phyloP scores from a whole-genome alignment of 2,329 filamentous ascomycete genomes.

The Fusarium irregulare region DNA sequence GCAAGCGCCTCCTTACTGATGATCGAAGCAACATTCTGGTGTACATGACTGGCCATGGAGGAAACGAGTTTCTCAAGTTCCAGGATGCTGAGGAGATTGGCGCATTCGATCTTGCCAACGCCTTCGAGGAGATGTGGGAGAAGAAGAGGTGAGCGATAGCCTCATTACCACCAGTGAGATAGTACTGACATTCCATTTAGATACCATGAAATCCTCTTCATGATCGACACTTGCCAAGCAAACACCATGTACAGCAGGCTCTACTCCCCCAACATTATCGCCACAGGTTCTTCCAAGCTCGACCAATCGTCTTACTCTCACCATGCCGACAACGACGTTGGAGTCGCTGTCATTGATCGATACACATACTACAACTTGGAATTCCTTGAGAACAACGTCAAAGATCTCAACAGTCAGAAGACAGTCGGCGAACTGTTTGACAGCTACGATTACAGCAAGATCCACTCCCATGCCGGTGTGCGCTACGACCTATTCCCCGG shows the following conservation, averaged over 20 bases:
- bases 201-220: constrained; percentile 98
- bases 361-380: constrained; percentile 99
- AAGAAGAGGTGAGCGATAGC: constrained; percentile 79
- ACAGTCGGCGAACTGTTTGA: constrained; percentile 95
- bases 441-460: constrained; percentile 93
- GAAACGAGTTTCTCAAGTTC: constrained; percentile 98
- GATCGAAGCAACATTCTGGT: constrained; percentile 96
- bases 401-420: constrained; percentile 85
- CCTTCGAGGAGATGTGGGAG: constrained; percentile 99
- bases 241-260: constrained; percentile 99
- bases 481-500: constrained; percentile 95
- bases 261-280: constrained; percentile 98
- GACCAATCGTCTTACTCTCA: constrained; percentile 98
- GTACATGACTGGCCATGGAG: constrained; percentile 99
- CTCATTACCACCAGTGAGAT: constrained; percentile 30
- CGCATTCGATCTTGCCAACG: constrained; percentile 94
- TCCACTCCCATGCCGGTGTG: constrained; percentile 91
- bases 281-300: constrained; percentile 94
- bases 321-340: constrained; percentile 97
- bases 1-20: constrained; percentile 93
- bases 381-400: constrained; percentile 91
- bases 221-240: constrained; percentile 99
- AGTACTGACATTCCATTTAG: constrained; percentile 53
- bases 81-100: constrained; percentile 98
- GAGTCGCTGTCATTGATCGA: constrained; percentile 96